These are phyloP conservation scores for Fusarium mangiferae DNA, from an alignment of 2,329 filamentous ascomycete species.

Conservation along the genomic window DNA sequence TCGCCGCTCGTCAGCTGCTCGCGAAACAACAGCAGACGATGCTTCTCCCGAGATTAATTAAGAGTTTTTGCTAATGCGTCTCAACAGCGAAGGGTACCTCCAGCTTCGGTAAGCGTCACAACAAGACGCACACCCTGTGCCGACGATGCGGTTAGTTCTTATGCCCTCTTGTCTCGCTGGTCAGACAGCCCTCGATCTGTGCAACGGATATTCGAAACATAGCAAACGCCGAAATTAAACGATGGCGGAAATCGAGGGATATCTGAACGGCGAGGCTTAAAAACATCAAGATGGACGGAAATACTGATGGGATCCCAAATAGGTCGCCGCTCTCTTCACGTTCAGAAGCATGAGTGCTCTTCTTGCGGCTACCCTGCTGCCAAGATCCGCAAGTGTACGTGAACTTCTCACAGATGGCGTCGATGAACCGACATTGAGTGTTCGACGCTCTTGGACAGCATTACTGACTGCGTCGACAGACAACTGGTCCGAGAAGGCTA, in stretches of 20 bases:
- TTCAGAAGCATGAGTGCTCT: conserved; percentile 99
- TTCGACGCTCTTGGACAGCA: neutral
- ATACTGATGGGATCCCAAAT: conserved; percentile 43
- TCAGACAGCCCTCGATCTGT: conserved; percentile 25
- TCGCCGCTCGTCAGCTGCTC: conserved; percentile 42
- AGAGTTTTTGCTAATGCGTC: conserved; percentile 40
- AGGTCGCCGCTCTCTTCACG: conserved; percentile 97
- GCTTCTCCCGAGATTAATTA: conserved; percentile 20
- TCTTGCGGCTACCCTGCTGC: conserved; percentile 96
- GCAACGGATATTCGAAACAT: conserved; percentile 21
- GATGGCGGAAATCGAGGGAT: conserved; percentile 30
- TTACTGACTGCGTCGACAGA: conserved; percentile 62
- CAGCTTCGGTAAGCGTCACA: conserved; percentile 78
- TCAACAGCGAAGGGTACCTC: conserved; percentile 66
- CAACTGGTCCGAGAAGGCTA: conserved; percentile 99
- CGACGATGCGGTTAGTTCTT: conserved; percentile 90
- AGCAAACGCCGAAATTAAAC: conserved; percentile 10
- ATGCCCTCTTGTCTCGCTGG: conserved; percentile 24
- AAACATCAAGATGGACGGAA: conserved; percentile 5
- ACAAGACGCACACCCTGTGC: conserved; percentile 98
- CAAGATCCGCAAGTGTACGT: conserved; percentile 99
- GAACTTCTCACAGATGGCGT: conserved; percentile 4
- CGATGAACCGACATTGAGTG: conserved; percentile 21
- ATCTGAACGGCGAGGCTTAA: conserved; percentile 9
- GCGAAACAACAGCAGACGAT: conserved; percentile 26